These are phyloP conservation scores for Mitragyna speciosa DNA, from an alignment of 257 asterid species.

Conservation along the genomic window DNA sequence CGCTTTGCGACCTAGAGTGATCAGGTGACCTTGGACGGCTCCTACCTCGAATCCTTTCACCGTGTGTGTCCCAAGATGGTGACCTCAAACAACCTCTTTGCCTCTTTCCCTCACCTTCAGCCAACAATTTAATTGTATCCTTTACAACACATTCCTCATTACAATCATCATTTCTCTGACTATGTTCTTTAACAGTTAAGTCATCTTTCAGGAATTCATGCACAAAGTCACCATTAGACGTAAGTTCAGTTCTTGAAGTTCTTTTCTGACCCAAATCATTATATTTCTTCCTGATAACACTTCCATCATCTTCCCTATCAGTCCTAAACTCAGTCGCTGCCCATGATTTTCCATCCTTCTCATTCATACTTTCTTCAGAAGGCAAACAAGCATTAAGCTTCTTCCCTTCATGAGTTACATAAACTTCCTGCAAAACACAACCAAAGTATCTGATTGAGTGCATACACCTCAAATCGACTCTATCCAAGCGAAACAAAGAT, in stretches of 20 bases:
- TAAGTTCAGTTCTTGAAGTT: constrained; percentile 28
- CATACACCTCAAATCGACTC: constrained; percentile 13
- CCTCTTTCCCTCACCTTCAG: constrained; percentile 36
- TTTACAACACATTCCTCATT: constrained; percentile 36
- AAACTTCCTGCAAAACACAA: constrained; percentile 45
- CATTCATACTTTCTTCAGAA: constrained; percentile 25
- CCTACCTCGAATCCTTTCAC: constrained; percentile 37
- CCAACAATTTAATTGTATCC: constrained; percentile 31
- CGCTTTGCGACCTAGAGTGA: constrained; percentile 52
- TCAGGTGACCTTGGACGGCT: constrained; percentile 58
- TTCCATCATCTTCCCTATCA: constrained; percentile 32
- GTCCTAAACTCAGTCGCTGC: constrained; percentile 29
- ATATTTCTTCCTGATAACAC: constrained; percentile 15
- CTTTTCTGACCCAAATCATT: constrained; percentile 36
- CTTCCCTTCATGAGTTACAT: constrained; percentile 13
- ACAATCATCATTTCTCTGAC: constrained; percentile 26
- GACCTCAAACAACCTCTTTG: constrained; percentile 25
- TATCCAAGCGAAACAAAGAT: constrained; percentile 21
- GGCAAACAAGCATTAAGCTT: constrained; percentile 14
- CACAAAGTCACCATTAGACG: constrained; percentile 38
- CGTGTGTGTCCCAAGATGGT: constrained; percentile 37
- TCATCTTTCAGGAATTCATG: constrained; percentile 27
- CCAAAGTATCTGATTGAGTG: constrained; percentile 11
- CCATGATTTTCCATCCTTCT: constrained; percentile 24
- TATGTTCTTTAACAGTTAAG: constrained; percentile 24